Evolutionary conservation across 345 rosid genomes (phyloP), one percentile per base, ranked within the genome.

Genomic region (Eucalyptus regnans): DNA sequence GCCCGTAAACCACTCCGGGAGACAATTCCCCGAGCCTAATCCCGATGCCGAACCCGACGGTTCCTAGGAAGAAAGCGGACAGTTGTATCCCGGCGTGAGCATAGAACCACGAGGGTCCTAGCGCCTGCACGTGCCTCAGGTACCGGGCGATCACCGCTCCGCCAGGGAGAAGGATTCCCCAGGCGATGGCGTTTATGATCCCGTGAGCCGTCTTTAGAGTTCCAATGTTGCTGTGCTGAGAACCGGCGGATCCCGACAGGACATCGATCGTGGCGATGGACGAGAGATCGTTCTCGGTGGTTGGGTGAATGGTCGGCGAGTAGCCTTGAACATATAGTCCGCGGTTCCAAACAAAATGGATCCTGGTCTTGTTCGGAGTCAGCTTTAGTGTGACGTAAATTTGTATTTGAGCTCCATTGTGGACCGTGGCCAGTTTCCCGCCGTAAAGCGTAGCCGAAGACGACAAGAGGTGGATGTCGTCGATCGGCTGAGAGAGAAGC

Each of bases 251-350:
- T 86, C 98, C 99, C 4, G 98, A 96, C 87, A 94, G 87, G 92
- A 97, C 93, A 64, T 98, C 95, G 33, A 98, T 90, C 41, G 99
- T 97, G 62, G 98, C 88, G 85, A 92, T 91, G 43, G 99, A 97
- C 79, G 98, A 96, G 76, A 98, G 96, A 86, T 97, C 99, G 7
- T 90, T 96, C 13, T 96, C 91, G 44, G 97, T 95, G 3, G 99
- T 98, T 6, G 99, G 99, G 86, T 98, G 99, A 92, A 97, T 97
- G 29, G 99, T 94, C 9, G 99, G 99, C 44, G 99, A 98, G 90
- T 98, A 98, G 60, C 99, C 99, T 91, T 98, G 99, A 22, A 97
- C 99, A 23, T 98, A 96, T 2, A 98, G 94, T 46, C 99, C 99
- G n/a, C 99, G 95, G 92, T 98, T 98, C 99, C 99, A 98, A 7